phyloP scores from a whole-genome alignment of 1,284 basidiomycete species.

The Fereydounia khargensis region DNA sequence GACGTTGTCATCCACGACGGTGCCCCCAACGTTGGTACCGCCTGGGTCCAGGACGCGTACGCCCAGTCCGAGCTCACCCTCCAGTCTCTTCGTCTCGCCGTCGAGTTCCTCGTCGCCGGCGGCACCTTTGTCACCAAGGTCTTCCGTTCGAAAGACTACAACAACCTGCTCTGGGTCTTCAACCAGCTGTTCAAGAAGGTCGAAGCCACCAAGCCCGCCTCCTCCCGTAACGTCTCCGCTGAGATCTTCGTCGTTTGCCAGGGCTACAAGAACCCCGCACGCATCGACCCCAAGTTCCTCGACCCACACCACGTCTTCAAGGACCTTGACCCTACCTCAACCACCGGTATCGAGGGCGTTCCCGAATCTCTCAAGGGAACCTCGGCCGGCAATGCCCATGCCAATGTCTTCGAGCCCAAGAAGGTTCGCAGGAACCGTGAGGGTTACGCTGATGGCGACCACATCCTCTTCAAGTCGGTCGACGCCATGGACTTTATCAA shows the following conservation, averaged over 20 bases:
- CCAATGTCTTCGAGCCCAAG: slow-evolving; percentile 93
- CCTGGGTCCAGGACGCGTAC: slow-evolving; percentile 99
- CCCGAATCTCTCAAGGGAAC: slow-evolving; percentile 39
- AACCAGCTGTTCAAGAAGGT: slow-evolving; percentile 93
- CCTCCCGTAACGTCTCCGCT: slow-evolving; percentile 96
- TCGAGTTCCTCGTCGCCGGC: slow-evolving; percentile 89
- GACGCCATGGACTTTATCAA: slow-evolving; percentile 74
- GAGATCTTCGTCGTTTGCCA: slow-evolving; percentile 99
- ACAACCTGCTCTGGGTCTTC: slow-evolving; percentile 98
- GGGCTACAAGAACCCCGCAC: slow-evolving; percentile 88
- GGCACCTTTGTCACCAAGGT: slow-evolving; percentile 94
- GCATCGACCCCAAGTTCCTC: slow-evolving; percentile 96
- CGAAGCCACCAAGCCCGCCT: slow-evolving; percentile 97
- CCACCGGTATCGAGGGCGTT: slow-evolving; percentile 3
- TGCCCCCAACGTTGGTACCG: slow-evolving; percentile 98
- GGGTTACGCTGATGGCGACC: slow-evolving; percentile 93
- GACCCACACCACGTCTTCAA: slow-evolving; percentile 98
- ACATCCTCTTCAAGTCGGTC: slow-evolving; percentile 79
- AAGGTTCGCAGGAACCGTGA: slow-evolving; percentile 91
- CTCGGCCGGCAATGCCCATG: slow-evolving; percentile 49
- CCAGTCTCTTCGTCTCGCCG: slow-evolving; percentile 91
- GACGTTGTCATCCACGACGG: slow-evolving; percentile 99
- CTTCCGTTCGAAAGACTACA: slow-evolving; percentile 97
- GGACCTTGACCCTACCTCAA: slow-evolving; percentile 64
- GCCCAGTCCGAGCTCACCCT: slow-evolving; percentile 94